These are phyloP conservation scores for Fusarium keratoplasticum DNA, from an alignment of 2,329 filamentous ascomycete species.

Conservation along the genomic window DNA sequence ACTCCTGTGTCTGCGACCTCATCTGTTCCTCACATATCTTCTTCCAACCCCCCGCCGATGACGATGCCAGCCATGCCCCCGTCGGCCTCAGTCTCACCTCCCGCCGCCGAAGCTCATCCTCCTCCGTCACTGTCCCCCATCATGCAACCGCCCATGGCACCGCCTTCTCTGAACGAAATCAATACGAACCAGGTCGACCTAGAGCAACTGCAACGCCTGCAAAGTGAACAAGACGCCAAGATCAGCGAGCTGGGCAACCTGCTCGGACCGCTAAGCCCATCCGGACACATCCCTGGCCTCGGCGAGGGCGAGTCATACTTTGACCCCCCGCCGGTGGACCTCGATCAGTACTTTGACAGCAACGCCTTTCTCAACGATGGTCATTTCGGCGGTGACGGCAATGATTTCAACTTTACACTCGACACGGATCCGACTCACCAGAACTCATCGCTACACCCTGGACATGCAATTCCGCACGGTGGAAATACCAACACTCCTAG, in stretches of 20 bases:
- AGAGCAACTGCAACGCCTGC: conserved; percentile 81
- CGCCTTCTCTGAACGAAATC: conserved; percentile 70
- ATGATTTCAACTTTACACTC: conserved; percentile 65
- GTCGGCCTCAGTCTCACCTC: conserved; percentile 43
- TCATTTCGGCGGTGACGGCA: conserved; percentile 56
- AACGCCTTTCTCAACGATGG: conserved; percentile 54
- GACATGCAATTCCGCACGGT: conserved; percentile 12
- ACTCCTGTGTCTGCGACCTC: conserved; percentile 20
- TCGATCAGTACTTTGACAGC: conserved; percentile 64
- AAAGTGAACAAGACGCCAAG: conserved; percentile 81
- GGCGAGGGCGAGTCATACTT: conserved; percentile 56
- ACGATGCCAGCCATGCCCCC: conserved; percentile 36
- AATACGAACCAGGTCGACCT: conserved; percentile 79
- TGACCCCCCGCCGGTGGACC: conserved; percentile 55
- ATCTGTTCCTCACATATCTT: conserved; percentile 17
- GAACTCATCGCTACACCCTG: conserved; percentile 49
- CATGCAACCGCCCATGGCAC: conserved; percentile 56
- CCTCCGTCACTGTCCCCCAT: conserved; percentile 61
- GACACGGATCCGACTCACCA: conserved; percentile 49
- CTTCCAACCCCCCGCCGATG: conserved; percentile 22
- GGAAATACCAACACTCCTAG: conserved; percentile 55
- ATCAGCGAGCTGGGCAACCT: conserved; percentile 80
- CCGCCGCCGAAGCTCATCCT: conserved; percentile 40
- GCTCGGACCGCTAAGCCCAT: conserved; percentile 83
- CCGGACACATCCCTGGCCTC: conserved; percentile 80